Base-by-base conservation (phyloP, 169 alveolate genomes). In the Cryptosporidium sp. region DNA sequence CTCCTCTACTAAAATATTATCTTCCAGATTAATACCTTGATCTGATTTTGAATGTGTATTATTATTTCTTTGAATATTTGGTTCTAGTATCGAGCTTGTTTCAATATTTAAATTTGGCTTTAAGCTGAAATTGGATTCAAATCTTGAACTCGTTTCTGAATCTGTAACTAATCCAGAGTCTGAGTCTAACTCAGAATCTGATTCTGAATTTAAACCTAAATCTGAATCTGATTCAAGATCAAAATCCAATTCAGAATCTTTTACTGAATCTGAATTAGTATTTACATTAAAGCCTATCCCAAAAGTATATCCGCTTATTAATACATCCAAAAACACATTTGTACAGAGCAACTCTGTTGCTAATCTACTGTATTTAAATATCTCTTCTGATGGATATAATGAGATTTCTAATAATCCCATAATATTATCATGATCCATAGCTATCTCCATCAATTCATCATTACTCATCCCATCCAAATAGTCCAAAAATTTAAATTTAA, bases 261-360 rank as follows among this genome's bases (percentile, higher is more conserved):
- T n/a, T 0, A 18, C 70, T 37, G 68, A 56, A 7, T 37, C 44
- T 12, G 60, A 75, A 29, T 58, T 44, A 31, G 33, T 18, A 52
- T 37, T 4, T n/a, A n/a, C 26, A 58, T 45, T 48, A 26, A 35
- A 75, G 56, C 58, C 62, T 1, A 60, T 31, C 37, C 72, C 53
- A 56, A 18, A 37, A 37, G n/a, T 39, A 29, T 53, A 31, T 0
- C 73, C 53, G n/a, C 56, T 73, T 31, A 73, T 73, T 6, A 73
- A 23, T 9, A 21, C 56, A 39, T 80, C 65, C 42, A 80, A 29
- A 7, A 60, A 42, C 12, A 26, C 33, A 12, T 26, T 65, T 9
- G 89, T 80, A 23, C 89, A 80, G 37, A 80, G 56, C 26, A 80
- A 23, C 26, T 80, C 75, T 0, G 75, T 65, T 42, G 89, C 75